Evolutionary conservation across 805 yeast species (phyloP), one percentile per base, ranked within the genome.

Genomic region (Lipomyces starkeyi): DNA sequence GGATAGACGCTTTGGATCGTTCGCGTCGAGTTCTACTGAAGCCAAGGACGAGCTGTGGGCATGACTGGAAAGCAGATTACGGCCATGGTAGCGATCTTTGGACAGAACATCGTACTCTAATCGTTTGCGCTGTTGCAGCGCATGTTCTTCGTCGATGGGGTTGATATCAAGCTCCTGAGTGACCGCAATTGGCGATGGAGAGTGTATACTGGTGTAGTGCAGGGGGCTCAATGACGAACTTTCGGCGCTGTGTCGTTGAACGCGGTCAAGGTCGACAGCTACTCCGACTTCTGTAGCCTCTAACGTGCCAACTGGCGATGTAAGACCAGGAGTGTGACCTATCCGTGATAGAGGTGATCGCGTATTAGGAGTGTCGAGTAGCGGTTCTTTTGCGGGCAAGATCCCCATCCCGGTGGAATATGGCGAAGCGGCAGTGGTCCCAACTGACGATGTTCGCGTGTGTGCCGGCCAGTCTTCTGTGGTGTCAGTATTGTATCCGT

Each of bases 301-400:
- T 20, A 69, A 59, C 6, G 71, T 68, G 22, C 71, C 71, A 40
- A 68, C 56, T 5, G 71, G 71, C 2, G 59, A 40, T 4, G 64
- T 37, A 4, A 61, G 60, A 2, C 60, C 56, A 3, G 56, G 29
- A 7, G 34, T 61, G 17, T 11, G 60, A 57, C 43, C n/a, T 13
- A 25, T 5, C 0, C n/a, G 29, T 13, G 29, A 6, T 5, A 53
- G 7, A 7, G 34, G 14, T n/a, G 2, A 29, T 22, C 9, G 22
- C 20, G 25, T n/a, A 0, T 43, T 25, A 43, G 22, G 8, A n/a
- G 3, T 43, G 22, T 17, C 49, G 9, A 8, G 13, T 17, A n/a
- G 11, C 22, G 49, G 20, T 43, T 43, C 22, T 25, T 17, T 43
- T 43, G n/a, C 49, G 49, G 20, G 11, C 3, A n/a, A 17, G 22